Conservation (phyloP, 495 filamentous ascomycete species). For the Neurospora pannonica region DNA sequence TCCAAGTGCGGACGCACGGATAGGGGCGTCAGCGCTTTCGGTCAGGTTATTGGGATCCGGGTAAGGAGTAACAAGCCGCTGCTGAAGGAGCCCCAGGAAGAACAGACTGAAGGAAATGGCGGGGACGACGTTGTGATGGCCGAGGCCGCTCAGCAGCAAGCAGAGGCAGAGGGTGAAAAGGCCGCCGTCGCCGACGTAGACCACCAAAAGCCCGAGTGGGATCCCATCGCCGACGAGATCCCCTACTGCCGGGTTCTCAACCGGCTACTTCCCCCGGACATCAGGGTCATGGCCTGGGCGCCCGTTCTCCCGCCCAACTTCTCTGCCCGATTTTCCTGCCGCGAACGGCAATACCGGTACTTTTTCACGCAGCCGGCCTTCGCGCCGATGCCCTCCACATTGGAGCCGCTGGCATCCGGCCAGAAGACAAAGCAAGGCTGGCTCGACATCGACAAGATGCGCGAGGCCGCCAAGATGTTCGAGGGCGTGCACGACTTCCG, state of each 20-base stretch:
- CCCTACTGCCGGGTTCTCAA: slow-evolving; percentile 76
- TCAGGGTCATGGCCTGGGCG: slow-evolving; percentile 88
- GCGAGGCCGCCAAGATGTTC: slow-evolving; percentile 63
- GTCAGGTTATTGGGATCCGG: slow-evolving; percentile 78
- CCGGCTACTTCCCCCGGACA: slow-evolving; percentile 77
- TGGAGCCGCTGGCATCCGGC: slow-evolving; percentile 17
- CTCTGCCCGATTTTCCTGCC: slow-evolving; percentile 87
- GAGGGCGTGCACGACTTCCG: slow-evolving; percentile 88
- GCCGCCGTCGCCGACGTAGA: neutral
- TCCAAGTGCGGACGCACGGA: slow-evolving; percentile 93
- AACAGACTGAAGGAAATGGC: neutral
- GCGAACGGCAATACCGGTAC: slow-evolving; percentile 81
- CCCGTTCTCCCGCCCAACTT: slow-evolving; percentile 68
- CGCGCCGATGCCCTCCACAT: slow-evolving; percentile 40
- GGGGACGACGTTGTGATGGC: neutral
- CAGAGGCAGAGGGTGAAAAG: neutral
- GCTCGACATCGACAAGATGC: slow-evolving; percentile 82
- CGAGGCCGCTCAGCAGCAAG: neutral
- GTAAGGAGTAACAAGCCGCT: slow-evolving; percentile 69
- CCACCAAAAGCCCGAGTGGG: slow-evolving; percentile 39
- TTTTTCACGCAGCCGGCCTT: slow-evolving; percentile 96
- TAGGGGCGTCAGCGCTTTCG: slow-evolving; percentile 89
- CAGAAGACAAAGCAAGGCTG: slow-evolving; percentile 31
- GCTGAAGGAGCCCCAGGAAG: slow-evolving; percentile 6
- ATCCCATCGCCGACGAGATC: slow-evolving; percentile 72